Evolutionary conservation across 148 eudicot species (phyloP).

Genomic region (Nyssa sinensis): DNA sequence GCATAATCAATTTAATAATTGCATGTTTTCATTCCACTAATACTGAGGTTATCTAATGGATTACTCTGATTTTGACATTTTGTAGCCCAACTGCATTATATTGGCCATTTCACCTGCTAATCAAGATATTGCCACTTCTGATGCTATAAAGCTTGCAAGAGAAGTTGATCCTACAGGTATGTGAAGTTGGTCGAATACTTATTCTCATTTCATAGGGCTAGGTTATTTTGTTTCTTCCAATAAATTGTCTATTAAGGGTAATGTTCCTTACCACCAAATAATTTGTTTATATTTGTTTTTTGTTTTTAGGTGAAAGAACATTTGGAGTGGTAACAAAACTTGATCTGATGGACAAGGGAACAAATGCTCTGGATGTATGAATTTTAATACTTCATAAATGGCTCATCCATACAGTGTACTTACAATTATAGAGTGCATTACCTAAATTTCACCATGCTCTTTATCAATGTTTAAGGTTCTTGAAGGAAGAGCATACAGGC

Average conservation of each 20-base stretch:
- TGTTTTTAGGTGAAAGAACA: slow-evolving; percentile 83
- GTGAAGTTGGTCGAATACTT: too few species aligned
- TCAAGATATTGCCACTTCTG: slow-evolving; percentile 99
- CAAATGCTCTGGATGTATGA: slow-evolving; percentile 89
- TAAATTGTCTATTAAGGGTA: neutral
- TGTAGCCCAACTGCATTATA: slow-evolving; percentile 94
- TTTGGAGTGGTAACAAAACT: slow-evolving; percentile 97
- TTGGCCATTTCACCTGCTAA: slow-evolving; percentile 99
- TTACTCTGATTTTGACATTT: slow-evolving; percentile 25
- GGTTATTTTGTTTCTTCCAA: too few species aligned
- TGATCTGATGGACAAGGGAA: slow-evolving; percentile 97
- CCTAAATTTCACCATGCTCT: neutral
- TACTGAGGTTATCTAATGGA: slow-evolving; percentile 16
- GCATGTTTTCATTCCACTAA: neutral
- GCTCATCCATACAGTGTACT: neutral
- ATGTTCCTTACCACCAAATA: neutral
- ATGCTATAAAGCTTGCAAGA: slow-evolving; percentile 98
- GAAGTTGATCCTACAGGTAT: slow-evolving; percentile 98
- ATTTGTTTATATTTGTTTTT: neutral
- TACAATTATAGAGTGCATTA: slow-evolving; percentile 1
- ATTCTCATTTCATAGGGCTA: too few species aligned
- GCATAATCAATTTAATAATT: slow-evolving; percentile 12
- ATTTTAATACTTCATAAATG: slow-evolving; percentile 5
- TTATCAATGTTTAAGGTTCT: slow-evolving; percentile 57
- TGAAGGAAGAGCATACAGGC: slow-evolving; percentile 95